phyloP scores from a whole-genome alignment of 805 yeast genomes.

The Naumovozyma baii region DNA sequence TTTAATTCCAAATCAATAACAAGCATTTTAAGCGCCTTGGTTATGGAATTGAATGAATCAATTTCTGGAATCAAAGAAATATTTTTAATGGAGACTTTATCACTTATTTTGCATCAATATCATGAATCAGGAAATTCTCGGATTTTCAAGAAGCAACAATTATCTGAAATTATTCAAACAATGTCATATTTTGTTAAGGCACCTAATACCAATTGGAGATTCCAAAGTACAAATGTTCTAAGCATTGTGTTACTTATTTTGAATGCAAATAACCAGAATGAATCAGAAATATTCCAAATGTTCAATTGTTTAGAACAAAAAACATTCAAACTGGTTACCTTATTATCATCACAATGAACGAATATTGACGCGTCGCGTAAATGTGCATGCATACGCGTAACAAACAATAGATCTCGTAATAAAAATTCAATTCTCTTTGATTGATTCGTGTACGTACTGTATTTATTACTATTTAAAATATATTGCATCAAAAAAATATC shows the following conservation, averaged over 20 bases:
- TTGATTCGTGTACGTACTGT: too few relatives aligned
- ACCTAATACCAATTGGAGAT: conserved; percentile 15
- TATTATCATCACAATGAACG: background rate
- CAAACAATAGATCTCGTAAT: too few relatives aligned
- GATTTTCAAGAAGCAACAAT: conserved; percentile 9
- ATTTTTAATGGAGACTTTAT: conserved; percentile 14
- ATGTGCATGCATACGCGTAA: too few relatives aligned
- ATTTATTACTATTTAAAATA: background rate
- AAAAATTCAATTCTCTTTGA: too few relatives aligned
- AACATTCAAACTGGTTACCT: conserved; percentile 3
- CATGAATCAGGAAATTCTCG: background rate
- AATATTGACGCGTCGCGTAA: background rate
- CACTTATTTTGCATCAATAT: conserved; percentile 5
- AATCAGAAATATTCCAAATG: conserved; percentile 1
- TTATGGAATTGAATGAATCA: conserved; percentile 7
- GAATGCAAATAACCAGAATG: background rate
- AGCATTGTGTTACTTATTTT: conserved; percentile 5
- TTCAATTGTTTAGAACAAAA: conserved; percentile 4
- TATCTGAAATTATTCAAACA: conserved; percentile 19
- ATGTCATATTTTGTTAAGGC: conserved; percentile 12
- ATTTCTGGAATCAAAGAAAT: conserved; percentile 8
- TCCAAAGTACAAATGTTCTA: conserved; percentile 12
- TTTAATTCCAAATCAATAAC: conserved; percentile 13
- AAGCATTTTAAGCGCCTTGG: conserved; percentile 11
- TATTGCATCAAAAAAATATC: background rate